A percentile compares a stretch with the other conserved stretches of the same genome.
phyloP scores from a whole-genome alignment of 306 rosid genomes.

The Senna tora region DNA sequence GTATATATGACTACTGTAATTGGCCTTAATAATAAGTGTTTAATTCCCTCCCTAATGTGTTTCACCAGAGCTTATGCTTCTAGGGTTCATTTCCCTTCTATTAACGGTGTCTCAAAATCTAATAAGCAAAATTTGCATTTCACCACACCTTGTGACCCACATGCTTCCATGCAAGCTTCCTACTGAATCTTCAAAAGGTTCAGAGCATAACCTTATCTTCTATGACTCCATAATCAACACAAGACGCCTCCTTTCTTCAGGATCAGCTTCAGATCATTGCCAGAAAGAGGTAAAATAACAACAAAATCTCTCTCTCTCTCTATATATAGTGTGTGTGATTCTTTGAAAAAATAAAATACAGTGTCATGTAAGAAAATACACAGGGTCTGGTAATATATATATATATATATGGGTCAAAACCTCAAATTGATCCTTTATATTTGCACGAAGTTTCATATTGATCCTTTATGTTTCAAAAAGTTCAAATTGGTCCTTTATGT shows the following conservation, averaged over 20 bases:
- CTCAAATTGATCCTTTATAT: no score
- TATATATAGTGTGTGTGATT: background rate
- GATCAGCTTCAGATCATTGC: conserved; percentile 45
- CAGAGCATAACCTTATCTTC: conserved; percentile 43
- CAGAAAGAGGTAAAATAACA: conserved; percentile 38
- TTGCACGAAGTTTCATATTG: no score
- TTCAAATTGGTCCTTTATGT: no score
- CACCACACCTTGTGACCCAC: conserved; percentile 48
- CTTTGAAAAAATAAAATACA: no score
- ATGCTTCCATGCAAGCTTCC: conserved; percentile 92
- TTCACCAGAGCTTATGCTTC: conserved; percentile 83
- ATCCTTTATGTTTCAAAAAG: no score
- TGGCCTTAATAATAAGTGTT: conserved; percentile 40
- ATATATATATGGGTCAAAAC: no score
- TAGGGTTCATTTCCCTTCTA: conserved; percentile 91
- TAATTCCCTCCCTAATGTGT: conserved; percentile 16
- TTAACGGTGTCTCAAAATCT: conserved; percentile 70
- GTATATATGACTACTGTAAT: background rate
- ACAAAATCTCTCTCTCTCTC: background rate
- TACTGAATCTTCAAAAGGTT: conserved; percentile 30
- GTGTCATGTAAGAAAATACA: no score
- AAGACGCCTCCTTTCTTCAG: conserved; percentile 59
- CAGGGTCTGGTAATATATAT: no score
- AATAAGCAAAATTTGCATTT: conserved; percentile 71
- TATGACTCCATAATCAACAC: conserved; percentile 44